Conservation (phyloP, 495 filamentous ascomycete genomes). For the Xylaria intraflava region DNA sequence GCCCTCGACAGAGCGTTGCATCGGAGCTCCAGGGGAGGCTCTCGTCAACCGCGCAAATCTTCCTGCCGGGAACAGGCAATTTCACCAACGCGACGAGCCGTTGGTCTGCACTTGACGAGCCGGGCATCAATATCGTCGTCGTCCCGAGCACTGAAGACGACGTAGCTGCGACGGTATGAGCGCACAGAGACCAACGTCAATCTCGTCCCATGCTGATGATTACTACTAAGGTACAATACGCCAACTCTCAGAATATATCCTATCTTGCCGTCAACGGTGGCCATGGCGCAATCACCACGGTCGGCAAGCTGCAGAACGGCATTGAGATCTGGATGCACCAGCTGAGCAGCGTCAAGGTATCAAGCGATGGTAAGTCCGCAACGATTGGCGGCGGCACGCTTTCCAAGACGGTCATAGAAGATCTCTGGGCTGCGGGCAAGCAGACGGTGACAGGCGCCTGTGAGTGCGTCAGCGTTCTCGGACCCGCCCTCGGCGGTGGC, state of each 20-base stretch:
- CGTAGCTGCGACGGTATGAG: constrained; percentile 29
- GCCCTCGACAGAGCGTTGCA: neutral
- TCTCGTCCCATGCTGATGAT: neutral
- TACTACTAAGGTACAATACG: constrained; percentile 28
- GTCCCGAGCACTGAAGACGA: constrained; percentile 39
- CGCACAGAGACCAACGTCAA: neutral
- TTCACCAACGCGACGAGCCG: constrained; percentile 34
- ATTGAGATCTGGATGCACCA: constrained; percentile 39
- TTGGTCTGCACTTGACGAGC: constrained; percentile 30
- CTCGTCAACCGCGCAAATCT: constrained; percentile 33
- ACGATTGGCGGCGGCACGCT: constrained; percentile 44
- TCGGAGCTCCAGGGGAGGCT: constrained; percentile 8
- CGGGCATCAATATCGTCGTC: constrained; percentile 35
- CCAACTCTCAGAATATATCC: constrained; percentile 35
- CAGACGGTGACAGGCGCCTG: constrained; percentile 42
- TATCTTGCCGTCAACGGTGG: constrained; percentile 39
- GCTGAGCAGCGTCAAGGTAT: constrained; percentile 34
- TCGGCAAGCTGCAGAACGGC: constrained; percentile 37
- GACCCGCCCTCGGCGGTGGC: constrained; percentile 48
- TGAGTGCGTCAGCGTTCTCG: constrained; percentile 41
- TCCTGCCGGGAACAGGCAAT: constrained; percentile 29
- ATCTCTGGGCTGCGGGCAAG: constrained; percentile 27
- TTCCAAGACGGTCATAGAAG: constrained; percentile 21
- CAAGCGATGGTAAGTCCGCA: constrained; percentile 36
- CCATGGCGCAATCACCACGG: constrained; percentile 34